Base-by-base conservation (phyloP, 768 basidiomycete species). In the Porpolomopsis calyptriformis region DNA sequence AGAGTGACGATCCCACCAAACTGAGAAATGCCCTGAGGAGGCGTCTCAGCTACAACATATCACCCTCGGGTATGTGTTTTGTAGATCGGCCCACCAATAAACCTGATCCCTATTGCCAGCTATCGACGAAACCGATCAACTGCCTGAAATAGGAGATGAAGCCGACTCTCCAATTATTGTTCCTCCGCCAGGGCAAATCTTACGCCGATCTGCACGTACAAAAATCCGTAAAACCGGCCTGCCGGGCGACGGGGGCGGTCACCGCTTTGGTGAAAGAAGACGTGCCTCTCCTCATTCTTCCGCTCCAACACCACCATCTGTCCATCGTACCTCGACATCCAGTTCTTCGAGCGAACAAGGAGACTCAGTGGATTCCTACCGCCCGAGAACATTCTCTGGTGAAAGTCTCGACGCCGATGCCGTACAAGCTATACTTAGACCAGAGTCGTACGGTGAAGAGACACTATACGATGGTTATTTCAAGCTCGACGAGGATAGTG, bases 161-260 rank as follows among this genome's bases (percentile, higher is more conserved):
- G 80, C 80, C 4, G 90, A 96, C 62, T 75, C 77, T n/a, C 93
- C 93, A 19, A 86, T 96, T 56, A 87, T 96, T 50, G 78, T 86
- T 16, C 85, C 89, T 37, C 84, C 81, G 20, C 90, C 89, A 1
- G 87, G 87, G 5, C 85, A 82, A 61, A 90, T 92, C 54, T 73
- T 99, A 10, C 85, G 91, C 18, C 84, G 96, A 29, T 78, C 91
- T 8, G 91, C 91, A 3, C 80, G 94, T 11, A 99, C 96, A 1
- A 92, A 91, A 69, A 96, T 98, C 54, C 83, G 94, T 27, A 99
- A 98, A 66, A 71, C 81, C 11, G 76, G 78, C 4, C 61, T 83
- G 4, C 72, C 76, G 11, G 85, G 80, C 19, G 88, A 86, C 62
- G 85, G 84, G 9, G 80, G 76, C 26, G 86, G 86, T 1, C 88